phyloP scores from a whole-genome alignment of 768 basidiomycete genomes.

The Naganishia randhawae region DNA sequence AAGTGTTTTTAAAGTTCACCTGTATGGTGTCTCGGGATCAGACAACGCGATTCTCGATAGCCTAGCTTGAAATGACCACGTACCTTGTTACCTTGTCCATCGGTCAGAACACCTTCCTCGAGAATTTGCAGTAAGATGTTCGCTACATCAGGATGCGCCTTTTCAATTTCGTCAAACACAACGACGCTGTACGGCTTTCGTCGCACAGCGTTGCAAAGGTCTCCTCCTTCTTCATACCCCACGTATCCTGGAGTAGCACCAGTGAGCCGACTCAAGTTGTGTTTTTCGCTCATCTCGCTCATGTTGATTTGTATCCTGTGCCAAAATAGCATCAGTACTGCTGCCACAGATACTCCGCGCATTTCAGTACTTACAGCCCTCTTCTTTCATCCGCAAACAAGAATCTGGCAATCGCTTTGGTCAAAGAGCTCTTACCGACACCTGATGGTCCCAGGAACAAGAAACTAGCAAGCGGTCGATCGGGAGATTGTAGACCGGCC shows the following conservation, averaged over 20 bases:
- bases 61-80: neutral
- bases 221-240: conserved; percentile 76
- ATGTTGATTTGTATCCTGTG: conserved; percentile 83
- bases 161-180: conserved; percentile 72
- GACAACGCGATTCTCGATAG: neutral
- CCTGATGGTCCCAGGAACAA: conserved; percentile 59
- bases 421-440: conserved; percentile 72
- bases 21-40: conserved; percentile 55
- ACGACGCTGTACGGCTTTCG: conserved; percentile 82
- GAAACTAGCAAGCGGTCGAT: conserved; percentile 87
- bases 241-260: conserved; percentile 92
- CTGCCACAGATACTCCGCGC: no score
- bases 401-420: conserved; percentile 82
- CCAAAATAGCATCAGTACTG: neutral
- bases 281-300: conserved; percentile 93
- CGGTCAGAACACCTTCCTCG: conserved; percentile 83
- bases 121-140: conserved; percentile 88
- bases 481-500: conserved; percentile 81
- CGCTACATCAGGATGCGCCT: conserved; percentile 84
- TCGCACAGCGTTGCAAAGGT: conserved; percentile 87
- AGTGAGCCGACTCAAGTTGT: conserved; percentile 83
- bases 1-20: conserved; percentile 92
- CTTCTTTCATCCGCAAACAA: conserved; percentile 83
- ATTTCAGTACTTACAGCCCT: conserved; percentile 62
- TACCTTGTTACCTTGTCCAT: conserved; percentile 65